phyloP scores from a whole-genome alignment of 441 rosid species.

The Raphanus hybrid region DNA sequence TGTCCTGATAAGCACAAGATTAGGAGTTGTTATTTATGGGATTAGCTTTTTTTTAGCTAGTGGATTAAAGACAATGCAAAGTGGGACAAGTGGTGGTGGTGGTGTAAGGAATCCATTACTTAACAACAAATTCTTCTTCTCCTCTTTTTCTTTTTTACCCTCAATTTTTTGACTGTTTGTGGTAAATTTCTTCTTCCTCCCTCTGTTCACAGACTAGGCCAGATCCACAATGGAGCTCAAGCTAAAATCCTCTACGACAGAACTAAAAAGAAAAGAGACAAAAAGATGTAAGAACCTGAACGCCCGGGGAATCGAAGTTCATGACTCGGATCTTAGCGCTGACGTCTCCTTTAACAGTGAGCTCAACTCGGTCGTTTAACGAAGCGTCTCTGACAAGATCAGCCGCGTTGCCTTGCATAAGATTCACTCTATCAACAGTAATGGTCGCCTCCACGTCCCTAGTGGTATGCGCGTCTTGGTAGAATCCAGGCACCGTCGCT shows the following conservation, averaged over 20 bases:
- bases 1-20: neutral
- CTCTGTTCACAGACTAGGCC: too few relatives aligned
- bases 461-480: constrained; percentile 80
- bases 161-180: neutral
- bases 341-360: constrained; percentile 77
- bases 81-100: too few relatives aligned
- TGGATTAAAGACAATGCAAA: constrained; percentile 9
- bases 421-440: constrained; percentile 76
- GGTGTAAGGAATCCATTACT: too few relatives aligned
- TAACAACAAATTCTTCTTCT: too few relatives aligned
- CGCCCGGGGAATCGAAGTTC: constrained; percentile 82
- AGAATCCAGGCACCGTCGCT: constrained; percentile 88
- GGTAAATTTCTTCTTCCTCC: constrained; percentile 18
- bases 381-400: constrained; percentile 83
- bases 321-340: constrained; percentile 94
- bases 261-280: neutral
- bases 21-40: neutral
- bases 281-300: neutral
- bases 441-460: constrained; percentile 80
- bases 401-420: constrained; percentile 85
- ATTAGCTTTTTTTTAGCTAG: neutral
- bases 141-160: too few relatives aligned
- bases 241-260: too few relatives aligned
- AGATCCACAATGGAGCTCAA: too few relatives aligned
- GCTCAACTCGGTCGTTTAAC: constrained; percentile 82